Evolutionary conservation across 306 rosid genomes (phyloP).

Genomic region (Cicer bijugum): DNA sequence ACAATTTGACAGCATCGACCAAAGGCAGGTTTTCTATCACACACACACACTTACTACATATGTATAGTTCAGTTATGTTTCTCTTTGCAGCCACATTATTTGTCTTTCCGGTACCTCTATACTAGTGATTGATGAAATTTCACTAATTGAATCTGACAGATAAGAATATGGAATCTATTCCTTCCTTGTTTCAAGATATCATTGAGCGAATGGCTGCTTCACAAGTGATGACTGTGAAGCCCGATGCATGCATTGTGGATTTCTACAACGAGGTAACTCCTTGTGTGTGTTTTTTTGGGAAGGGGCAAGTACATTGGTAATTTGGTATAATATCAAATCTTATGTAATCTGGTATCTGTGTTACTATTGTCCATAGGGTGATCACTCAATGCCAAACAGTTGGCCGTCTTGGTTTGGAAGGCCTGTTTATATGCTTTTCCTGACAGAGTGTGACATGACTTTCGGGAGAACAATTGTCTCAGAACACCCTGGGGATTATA

Average conservation of each 20-base stretch:
- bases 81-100: background rate
- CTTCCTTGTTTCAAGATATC: conserved; percentile 75
- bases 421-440: conserved; percentile 70
- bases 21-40: conserved; percentile 16
- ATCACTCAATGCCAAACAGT: conserved; percentile 81
- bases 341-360: background rate
- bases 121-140: conserved; percentile 31
- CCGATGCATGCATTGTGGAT: conserved; percentile 90
- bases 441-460: conserved; percentile 89
- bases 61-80: background rate
- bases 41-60: background rate
- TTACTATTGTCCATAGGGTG: conserved; percentile 64
- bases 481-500: conserved; percentile 84
- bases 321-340: background rate
- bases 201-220: conserved; percentile 64
- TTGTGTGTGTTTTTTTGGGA: conserved; percentile 21
- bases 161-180: conserved; percentile 74
- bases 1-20: conserved; percentile 2
- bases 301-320: background rate
- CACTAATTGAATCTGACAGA: conserved; percentile 63
- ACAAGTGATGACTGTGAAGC: conserved; percentile 73
- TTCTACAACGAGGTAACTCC: conserved; percentile 79
- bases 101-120: background rate
- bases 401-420: conserved; percentile 89
- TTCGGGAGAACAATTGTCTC: conserved; percentile 70